phyloP scores from a whole-genome alignment of 345 rosid genomes.

The Citrus glauca region DNA sequence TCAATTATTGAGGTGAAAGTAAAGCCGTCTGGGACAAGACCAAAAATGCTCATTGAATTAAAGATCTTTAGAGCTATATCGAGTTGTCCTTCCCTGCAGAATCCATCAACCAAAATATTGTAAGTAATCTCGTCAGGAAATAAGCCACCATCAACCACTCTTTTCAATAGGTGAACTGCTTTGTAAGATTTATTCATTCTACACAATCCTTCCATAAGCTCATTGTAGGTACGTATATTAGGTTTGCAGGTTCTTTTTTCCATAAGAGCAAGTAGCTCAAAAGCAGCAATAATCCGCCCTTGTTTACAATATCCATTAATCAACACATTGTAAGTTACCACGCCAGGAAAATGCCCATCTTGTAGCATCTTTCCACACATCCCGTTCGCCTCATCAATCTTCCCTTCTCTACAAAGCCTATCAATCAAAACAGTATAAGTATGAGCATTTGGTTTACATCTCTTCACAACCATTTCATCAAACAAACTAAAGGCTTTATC shows the following conservation, averaged over 20 bases:
- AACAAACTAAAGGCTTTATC: constrained; percentile 37
- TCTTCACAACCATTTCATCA: constrained; percentile 38
- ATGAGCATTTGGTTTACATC: constrained; percentile 41
- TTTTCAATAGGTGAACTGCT: constrained; percentile 33
- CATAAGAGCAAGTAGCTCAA: constrained; percentile 47
- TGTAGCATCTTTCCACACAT: constrained; percentile 34
- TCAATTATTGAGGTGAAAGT: constrained; percentile 34
- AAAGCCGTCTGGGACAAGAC: constrained; percentile 30
- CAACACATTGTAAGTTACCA: constrained; percentile 42
- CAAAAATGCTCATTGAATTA: constrained; percentile 28
- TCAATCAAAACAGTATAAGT: constrained; percentile 45
- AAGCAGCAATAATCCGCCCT: constrained; percentile 36
- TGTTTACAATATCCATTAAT: constrained; percentile 51
- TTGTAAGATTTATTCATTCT: constrained; percentile 35
- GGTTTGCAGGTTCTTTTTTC: constrained; percentile 47
- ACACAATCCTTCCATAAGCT: constrained; percentile 53
- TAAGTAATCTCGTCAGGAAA: constrained; percentile 34
- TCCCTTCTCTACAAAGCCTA: constrained; percentile 42
- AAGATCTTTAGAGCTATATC: constrained; percentile 32
- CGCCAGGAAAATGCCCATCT: constrained; percentile 31
- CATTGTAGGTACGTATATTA: constrained; percentile 44
- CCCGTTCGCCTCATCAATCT: constrained; percentile 44
- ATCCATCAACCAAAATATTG: constrained; percentile 42
- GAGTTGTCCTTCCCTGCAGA: constrained; percentile 43
- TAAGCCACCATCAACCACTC: constrained; percentile 35